Percentiles rank a stretch among this genome's conserved stretches.
phyloP scores from a whole-genome alignment of 306 rosid genomes.

The Spatholobus suberectus region DNA sequence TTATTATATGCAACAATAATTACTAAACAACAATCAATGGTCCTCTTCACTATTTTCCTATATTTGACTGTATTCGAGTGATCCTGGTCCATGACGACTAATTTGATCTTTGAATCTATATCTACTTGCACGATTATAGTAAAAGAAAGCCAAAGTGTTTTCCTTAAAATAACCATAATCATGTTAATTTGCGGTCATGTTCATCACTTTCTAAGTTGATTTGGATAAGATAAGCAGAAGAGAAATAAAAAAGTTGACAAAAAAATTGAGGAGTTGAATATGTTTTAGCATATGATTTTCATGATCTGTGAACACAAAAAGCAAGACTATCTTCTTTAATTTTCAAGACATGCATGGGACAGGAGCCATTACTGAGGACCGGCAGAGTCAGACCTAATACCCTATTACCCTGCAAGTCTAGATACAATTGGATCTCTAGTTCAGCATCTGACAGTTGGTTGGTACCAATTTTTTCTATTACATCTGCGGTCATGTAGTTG shows the following conservation, averaged over 20 bases:
- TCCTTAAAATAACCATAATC: background rate
- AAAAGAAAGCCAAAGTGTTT: background rate
- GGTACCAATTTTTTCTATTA: constrained; percentile 31
- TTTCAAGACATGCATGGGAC: constrained; percentile 33
- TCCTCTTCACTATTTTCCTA: constrained; percentile 14
- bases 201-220: background rate
- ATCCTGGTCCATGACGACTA: constrained; percentile 10
- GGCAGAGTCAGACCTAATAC: constrained; percentile 8
- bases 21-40: constrained; percentile 45
- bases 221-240: background rate
- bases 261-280: background rate
- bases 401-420: constrained; percentile 19
- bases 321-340: background rate
- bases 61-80: background rate
- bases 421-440: constrained; percentile 28
- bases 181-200: background rate
- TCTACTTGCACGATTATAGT: background rate
- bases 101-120: constrained; percentile 18
- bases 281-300: background rate
- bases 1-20: constrained; percentile 44
- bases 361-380: constrained; percentile 20
- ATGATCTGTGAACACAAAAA: background rate
- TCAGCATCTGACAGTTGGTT: constrained; percentile 38
- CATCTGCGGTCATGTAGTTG: constrained; percentile 24
- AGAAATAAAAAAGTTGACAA: background rate